Percentiles rank a stretch among this genome's conserved stretches.
phyloP scores from a whole-genome alignment of 345 rosid genomes.

The Ricinus communis region DNA sequence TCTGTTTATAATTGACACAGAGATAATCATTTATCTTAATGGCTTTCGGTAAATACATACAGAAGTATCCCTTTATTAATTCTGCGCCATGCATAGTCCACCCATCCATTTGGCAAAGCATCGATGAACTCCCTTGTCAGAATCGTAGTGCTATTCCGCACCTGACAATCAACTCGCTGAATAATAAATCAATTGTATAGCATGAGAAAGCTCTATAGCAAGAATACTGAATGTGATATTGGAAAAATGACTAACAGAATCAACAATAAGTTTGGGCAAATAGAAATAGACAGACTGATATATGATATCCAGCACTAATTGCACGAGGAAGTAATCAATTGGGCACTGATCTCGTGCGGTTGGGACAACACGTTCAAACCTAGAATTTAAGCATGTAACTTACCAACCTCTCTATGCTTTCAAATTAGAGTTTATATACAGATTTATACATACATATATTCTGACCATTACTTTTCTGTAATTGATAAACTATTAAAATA shows the following conservation, averaged over 20 bases:
- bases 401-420: too few relatives aligned
- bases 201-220: slow-evolving; percentile 19
- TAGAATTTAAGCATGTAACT: too few relatives aligned
- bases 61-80: slow-evolving; percentile 86
- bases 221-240: neutral
- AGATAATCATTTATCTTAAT: neutral
- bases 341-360: neutral
- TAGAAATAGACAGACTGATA: neutral
- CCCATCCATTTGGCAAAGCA: slow-evolving; percentile 94
- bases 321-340: neutral
- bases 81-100: slow-evolving; percentile 94
- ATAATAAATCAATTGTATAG: slow-evolving; percentile 45
- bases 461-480: too few relatives aligned
- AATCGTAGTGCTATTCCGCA: slow-evolving; percentile 83
- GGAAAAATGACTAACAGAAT: neutral
- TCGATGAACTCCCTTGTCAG: slow-evolving; percentile 92
- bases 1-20: neutral
- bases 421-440: too few relatives aligned
- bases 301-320: neutral
- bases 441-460: too few relatives aligned
- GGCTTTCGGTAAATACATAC: slow-evolving; percentile 45
- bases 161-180: slow-evolving; percentile 62
- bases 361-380: too few relatives aligned
- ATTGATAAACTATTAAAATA: too few relatives aligned
- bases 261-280: too few relatives aligned